A percentile compares a stretch with the other conserved stretches of the same genome.
phyloP scores from a whole-genome alignment of 192 early-diverging fungal genomes.

The Podila clonocystis region DNA sequence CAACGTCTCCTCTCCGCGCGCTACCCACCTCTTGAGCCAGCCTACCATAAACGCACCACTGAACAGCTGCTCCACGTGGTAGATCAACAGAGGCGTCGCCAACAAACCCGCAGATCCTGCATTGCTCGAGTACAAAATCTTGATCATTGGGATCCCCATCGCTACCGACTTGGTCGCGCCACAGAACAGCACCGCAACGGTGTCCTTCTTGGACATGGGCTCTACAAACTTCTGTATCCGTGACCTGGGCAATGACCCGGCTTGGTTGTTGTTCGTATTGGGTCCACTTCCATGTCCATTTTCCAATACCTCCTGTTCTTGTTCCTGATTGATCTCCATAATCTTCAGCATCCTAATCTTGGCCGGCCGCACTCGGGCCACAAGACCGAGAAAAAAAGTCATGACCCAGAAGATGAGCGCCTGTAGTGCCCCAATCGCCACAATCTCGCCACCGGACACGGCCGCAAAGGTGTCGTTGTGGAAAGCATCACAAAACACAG shows the following conservation, averaged over 20 bases:
- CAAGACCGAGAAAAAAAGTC: constrained; percentile 58
- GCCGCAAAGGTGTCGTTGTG: constrained; percentile 61
- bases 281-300: constrained; percentile 11
- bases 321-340: constrained; percentile 27
- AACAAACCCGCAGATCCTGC: constrained; percentile 66
- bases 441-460: constrained; percentile 58
- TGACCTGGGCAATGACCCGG: constrained; percentile 15
- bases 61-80: constrained; percentile 78
- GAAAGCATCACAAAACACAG: constrained; percentile 78
- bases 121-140: constrained; percentile 66
- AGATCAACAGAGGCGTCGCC: constrained; percentile 71
- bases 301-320: constrained; percentile 24
- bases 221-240: constrained; percentile 16
- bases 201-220: constrained; percentile 58
- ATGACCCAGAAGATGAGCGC: constrained; percentile 61
- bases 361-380: constrained; percentile 53
- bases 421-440: constrained; percentile 63
- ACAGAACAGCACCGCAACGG: constrained; percentile 75
- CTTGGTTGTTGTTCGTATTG: not conserved
- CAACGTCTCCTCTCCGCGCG: constrained; percentile 43
- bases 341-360: constrained; percentile 48
- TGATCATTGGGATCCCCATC: constrained; percentile 80
- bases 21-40: constrained; percentile 65
- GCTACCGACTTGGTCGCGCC: constrained; percentile 81
- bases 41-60: constrained; percentile 68